Percentiles rank a stretch among this genome's conserved stretches.
Conservation (phyloP, 768 basidiomycete genomes). For the Amanita thiersii region DNA sequence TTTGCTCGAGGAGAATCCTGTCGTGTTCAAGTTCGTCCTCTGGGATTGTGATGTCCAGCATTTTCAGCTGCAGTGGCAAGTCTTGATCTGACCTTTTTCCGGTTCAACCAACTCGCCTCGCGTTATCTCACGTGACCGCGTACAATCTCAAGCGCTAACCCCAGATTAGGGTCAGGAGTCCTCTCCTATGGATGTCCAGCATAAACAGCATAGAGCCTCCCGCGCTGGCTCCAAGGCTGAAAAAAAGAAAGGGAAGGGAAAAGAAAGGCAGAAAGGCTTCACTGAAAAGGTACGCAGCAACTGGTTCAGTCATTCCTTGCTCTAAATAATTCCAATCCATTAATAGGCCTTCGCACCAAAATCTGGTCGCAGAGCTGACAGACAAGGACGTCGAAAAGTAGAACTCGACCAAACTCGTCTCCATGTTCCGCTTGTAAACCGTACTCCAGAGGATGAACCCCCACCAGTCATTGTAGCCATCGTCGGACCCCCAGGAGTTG, state of each 20-base stretch:
- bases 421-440: constrained; percentile 92
- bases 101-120: background rate
- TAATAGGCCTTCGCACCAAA: constrained; percentile 84
- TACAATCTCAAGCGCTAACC: constrained; percentile 1
- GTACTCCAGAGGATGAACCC: constrained; percentile 86
- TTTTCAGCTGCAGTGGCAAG: constrained; percentile 1
- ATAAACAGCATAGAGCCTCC: constrained; percentile 77
- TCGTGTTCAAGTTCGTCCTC: constrained; percentile 71
- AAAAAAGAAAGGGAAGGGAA: constrained; percentile 69
- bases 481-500: constrained; percentile 94
- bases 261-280: constrained; percentile 67
- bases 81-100: background rate
- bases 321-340: background rate
- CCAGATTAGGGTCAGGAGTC: constrained; percentile 1
- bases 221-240: constrained; percentile 66
- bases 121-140: constrained; percentile 9
- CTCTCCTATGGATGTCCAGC: constrained; percentile 48
- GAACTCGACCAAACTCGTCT: constrained; percentile 92
- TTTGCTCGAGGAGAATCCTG: constrained; percentile 73
- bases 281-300: constrained; percentile 82
- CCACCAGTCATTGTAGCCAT: constrained; percentile 93
- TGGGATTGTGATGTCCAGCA: constrained; percentile 8
- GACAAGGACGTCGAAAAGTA: constrained; percentile 82
- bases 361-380: constrained; percentile 84
- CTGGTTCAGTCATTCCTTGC: background rate